Percentiles rank a stretch among this genome's conserved stretches.
Evolutionary conservation across 1,284 basidiomycete genomes (phyloP).

Genomic region (Xerocomus minutiporus): DNA sequence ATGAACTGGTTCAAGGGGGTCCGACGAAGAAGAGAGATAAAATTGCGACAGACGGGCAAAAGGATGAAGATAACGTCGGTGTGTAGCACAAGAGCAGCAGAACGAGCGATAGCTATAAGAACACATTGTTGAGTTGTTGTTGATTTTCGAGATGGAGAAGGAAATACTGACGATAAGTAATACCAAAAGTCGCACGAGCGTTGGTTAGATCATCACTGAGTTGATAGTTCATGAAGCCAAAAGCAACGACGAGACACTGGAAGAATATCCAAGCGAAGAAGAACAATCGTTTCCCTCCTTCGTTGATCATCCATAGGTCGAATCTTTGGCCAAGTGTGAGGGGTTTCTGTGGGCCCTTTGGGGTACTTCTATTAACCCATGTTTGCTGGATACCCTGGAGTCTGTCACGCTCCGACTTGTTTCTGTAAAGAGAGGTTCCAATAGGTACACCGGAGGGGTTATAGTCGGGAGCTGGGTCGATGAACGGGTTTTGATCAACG

Average conservation of each 20-base stretch:
- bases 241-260: conserved; percentile 65
- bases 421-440: conserved; percentile 55
- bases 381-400: conserved; percentile 74
- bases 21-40: conserved; percentile 78
- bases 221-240: conserved; percentile 74
- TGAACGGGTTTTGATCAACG: conserved; percentile 48
- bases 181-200: conserved; percentile 65
- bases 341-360: conserved; percentile 31
- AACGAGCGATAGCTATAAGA: conserved; percentile 67
- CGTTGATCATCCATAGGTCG: conserved; percentile 86
- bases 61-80: conserved; percentile 88
- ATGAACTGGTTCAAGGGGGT: conserved; percentile 81
- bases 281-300: conserved; percentile 73
- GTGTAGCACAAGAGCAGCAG: conserved; percentile 81
- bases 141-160: background rate
- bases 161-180: conserved; percentile 63
- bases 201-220: conserved; percentile 70
- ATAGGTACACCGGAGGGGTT: conserved; percentile 16
- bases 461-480: conserved; percentile 19
- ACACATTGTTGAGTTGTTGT: background rate
- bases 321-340: conserved; percentile 44
- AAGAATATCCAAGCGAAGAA: conserved; percentile 74
- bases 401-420: conserved; percentile 73
- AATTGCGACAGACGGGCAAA: conserved; percentile 86
- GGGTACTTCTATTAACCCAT: conserved; percentile 33